A percentile compares a stretch with the other conserved stretches of the same genome.
These are phyloP conservation scores for Leccinum boreale DNA, from an alignment of 768 basidiomycete species.

Conservation along the genomic window DNA sequence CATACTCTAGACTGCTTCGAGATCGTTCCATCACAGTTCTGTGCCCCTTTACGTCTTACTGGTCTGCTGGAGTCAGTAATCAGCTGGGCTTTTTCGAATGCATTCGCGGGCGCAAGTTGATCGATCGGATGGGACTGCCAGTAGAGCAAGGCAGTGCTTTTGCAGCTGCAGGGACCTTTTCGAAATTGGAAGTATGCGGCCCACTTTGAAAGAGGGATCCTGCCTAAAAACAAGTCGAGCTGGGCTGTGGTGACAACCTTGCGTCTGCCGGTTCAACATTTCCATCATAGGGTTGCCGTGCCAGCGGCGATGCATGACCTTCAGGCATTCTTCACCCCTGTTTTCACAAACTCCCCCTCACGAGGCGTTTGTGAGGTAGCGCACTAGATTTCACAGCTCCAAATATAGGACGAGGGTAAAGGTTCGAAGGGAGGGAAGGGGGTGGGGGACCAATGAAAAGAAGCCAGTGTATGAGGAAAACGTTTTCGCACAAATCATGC, in stretches of 20 bases:
- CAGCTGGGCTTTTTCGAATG: not conserved
- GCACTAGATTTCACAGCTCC: not conserved
- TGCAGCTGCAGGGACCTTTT: conserved; percentile 4
- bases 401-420: not conserved
- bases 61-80: not conserved
- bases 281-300: not conserved
- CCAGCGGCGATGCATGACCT: not conserved
- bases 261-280: not conserved
- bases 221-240: not conserved
- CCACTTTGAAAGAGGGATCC: not conserved
- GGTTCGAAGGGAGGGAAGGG: not conserved
- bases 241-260: not conserved
- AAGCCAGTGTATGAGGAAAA: not conserved
- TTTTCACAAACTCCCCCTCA: conserved; percentile 8
- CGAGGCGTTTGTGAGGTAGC: conserved; percentile 23
- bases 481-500: not conserved
- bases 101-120: conserved; percentile 5
- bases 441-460: not conserved
- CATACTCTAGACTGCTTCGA: not conserved
- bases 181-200: not conserved
- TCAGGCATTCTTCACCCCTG: not conserved
- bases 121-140: not conserved
- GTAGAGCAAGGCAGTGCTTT: conserved; percentile 1
- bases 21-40: not conserved
- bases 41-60: not conserved